Conservation (phyloP, 257 asterid species). For the Misopates orontium region DNA sequence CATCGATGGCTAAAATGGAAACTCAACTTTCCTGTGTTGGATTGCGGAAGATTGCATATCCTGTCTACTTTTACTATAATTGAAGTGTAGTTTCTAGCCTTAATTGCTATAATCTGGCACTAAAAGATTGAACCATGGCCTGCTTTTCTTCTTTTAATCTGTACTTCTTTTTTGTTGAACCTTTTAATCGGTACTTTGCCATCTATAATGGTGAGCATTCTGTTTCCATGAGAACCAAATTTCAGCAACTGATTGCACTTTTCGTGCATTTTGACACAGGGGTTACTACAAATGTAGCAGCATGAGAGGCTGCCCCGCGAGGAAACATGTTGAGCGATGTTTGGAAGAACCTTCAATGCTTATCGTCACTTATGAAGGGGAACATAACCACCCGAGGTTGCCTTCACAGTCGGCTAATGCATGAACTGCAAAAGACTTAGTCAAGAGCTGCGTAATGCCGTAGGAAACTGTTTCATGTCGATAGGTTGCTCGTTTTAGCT, state of each 20-base stretch:
- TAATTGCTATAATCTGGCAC: background rate
- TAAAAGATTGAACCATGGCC: background rate
- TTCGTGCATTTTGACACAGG: constrained; percentile 49
- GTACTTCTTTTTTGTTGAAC: no score
- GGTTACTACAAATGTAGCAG: constrained; percentile 98
- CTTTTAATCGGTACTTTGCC: no score
- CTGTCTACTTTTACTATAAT: background rate
- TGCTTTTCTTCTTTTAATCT: no score
- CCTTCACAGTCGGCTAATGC: constrained; percentile 72
- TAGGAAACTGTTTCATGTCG: constrained; percentile 30
- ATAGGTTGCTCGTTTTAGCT: constrained; percentile 26
- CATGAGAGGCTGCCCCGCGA: constrained; percentile 95
- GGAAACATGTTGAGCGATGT: constrained; percentile 94
- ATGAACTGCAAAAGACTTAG: constrained; percentile 25
- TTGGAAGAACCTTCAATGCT: constrained; percentile 92
- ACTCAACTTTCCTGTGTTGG: background rate
- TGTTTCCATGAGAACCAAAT: no score
- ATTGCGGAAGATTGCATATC: background rate
- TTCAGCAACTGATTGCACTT: constrained; percentile 12
- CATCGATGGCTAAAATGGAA: background rate
- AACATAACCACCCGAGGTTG: constrained; percentile 80
- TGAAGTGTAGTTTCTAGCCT: background rate
- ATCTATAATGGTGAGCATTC: background rate
- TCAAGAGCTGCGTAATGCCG: constrained; percentile 3
- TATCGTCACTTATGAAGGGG: constrained; percentile 91